These are phyloP conservation scores for Paraglomus occultum DNA, from an alignment of 192 early-diverging fungal genomes.

Conservation along the genomic window DNA sequence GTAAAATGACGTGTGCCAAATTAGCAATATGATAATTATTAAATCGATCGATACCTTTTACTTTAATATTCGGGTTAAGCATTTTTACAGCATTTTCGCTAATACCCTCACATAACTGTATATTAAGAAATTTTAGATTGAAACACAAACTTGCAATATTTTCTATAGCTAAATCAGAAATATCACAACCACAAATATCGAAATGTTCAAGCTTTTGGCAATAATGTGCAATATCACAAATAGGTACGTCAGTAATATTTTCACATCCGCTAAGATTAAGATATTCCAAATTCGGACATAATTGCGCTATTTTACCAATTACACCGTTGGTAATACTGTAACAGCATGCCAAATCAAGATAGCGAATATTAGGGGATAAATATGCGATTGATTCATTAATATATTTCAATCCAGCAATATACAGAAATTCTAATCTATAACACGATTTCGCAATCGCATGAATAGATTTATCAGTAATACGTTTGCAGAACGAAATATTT, in stretches of 20 bases:
- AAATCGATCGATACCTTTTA: constrained; percentile 8
- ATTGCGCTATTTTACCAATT: constrained; percentile 5
- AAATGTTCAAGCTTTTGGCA: constrained; percentile 12
- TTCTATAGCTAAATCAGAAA: constrained; percentile 13
- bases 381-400: background rate
- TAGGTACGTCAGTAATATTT: constrained; percentile 12
- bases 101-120: background rate
- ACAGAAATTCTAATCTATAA: constrained; percentile 7
- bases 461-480: constrained; percentile 8
- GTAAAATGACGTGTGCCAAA: too few relatives aligned
- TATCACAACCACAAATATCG: constrained; percentile 7
- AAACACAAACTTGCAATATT: background rate
- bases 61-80: constrained; percentile 7
- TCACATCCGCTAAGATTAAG: constrained; percentile 8
- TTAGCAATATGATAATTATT: too few relatives aligned
- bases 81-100: constrained; percentile 10
- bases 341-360: constrained; percentile 5
- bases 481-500: constrained; percentile 4
- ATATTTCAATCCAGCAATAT: constrained; percentile 8
- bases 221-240: constrained; percentile 13
- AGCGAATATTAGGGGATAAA: background rate
- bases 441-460: background rate
- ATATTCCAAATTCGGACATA: constrained; percentile 7
- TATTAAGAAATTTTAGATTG: constrained; percentile 20
- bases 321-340: background rate